phyloP scores from a whole-genome alignment of 148 eudicot genomes.

The Vaccinium darrowii region DNA sequence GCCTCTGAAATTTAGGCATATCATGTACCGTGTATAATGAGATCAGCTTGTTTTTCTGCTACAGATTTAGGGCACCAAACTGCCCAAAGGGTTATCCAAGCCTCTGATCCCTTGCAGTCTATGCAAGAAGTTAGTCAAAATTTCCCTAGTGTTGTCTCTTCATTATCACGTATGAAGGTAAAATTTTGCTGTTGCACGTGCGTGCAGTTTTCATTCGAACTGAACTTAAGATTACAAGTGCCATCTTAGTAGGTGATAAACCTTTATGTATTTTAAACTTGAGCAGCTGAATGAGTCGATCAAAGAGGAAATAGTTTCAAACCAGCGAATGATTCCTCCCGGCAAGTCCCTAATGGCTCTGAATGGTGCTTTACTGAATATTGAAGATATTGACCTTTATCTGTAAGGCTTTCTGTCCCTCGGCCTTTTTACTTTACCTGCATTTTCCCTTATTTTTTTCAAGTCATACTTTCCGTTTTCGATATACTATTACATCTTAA shows the following conservation, averaged over 20 bases:
- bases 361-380: conserved; percentile 85
- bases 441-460: conserved; percentile 12
- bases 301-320: conserved; percentile 93
- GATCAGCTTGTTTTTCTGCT: conserved; percentile 2
- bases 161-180: conserved; percentile 96
- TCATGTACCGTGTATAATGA: conserved; percentile 6
- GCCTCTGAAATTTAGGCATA: not conserved
- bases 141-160: conserved; percentile 95
- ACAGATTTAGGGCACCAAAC: conserved; percentile 99
- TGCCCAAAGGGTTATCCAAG: conserved; percentile 94
- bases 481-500: not conserved
- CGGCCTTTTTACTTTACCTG: not conserved
- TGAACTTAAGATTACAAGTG: not conserved
- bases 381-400: conserved; percentile 93
- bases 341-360: conserved; percentile 97
- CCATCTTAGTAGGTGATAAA: conserved; percentile 10
- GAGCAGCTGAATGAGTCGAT: conserved; percentile 87
- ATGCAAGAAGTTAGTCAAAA: conserved; percentile 99
- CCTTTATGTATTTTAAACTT: conserved; percentile 17
- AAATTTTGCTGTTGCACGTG: conserved; percentile 9
- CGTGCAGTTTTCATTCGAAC: not conserved
- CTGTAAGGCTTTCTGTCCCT: conserved; percentile 55
- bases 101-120: conserved; percentile 90
- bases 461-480: not conserved
- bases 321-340: conserved; percentile 98